Base-by-base conservation (phyloP, 2,329 filamentous ascomycete species). In the Huntiella abstrusa region DNA sequence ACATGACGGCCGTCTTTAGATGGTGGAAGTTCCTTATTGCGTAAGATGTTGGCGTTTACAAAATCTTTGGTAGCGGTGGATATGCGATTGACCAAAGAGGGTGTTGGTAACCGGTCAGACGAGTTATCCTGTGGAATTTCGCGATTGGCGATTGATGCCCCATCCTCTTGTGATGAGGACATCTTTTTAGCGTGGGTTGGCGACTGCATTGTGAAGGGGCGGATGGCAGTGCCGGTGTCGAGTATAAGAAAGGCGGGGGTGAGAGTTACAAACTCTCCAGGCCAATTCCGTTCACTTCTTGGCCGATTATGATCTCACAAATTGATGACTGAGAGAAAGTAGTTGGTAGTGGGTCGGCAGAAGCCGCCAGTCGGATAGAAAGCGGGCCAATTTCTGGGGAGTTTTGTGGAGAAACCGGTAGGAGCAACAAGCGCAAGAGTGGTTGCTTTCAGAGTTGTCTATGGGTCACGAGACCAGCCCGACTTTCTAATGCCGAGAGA, bases 1-100 rank as follows among this genome's bases (percentile, higher is more conserved):
- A 71, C 60, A 47, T 62, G 64, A 10, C 68, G 64, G 32, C 85
- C 85, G 59, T 88, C 78, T 52, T 79, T 75, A 49, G 77, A 85
- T 2, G 78, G 75, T 8, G 74, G 75, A 36, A 86, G 68, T 4
- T 79, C 73, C 53, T 80, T 72, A 52, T 77, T 77, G 41, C 73
- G 68, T n/a, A 80, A 58, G 32, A 82, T 59, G 22, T 68, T 58
- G 51, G 70, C 62, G 50, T 66, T 56, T 28, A 71, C 33, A 35
- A 49, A 49, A 17, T 43, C 46, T 32, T 36, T 34, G 11, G 41
- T 40, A 6, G 34, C 19, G 12, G 32, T 22, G 5, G 43, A 42
- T 22, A 49, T 17, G 15, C 43, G 43, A 15, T 15, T 22, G 32
- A 41, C 16, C 7, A 48, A n/a, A 3, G 47, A 46, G 17, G 37